A percentile compares a stretch with the other conserved stretches of the same genome.
These are phyloP conservation scores for Russula dissimulans DNA, from an alignment of 768 basidiomycete species.

Conservation along the genomic window DNA sequence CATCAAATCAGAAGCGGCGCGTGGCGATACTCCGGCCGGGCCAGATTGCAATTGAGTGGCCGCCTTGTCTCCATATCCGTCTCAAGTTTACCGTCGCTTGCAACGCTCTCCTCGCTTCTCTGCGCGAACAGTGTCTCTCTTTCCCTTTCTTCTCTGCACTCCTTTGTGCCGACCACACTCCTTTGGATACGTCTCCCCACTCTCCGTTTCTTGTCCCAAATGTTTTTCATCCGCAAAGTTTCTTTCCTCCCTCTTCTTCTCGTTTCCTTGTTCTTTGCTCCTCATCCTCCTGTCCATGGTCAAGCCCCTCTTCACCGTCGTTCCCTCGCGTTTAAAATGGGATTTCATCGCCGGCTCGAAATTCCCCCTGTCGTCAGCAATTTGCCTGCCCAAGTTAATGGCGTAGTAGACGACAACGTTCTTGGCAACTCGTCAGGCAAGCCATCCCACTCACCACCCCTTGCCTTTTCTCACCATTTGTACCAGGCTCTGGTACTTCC, in stretches of 20 bases:
- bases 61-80: no score
- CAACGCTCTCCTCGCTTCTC: neutral
- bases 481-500: no score
- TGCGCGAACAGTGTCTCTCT: neutral
- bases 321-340: neutral
- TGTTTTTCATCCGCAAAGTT: neutral
- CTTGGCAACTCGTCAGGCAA: neutral
- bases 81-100: no score
- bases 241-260: constrained; percentile 5
- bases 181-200: neutral
- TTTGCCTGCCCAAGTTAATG: no score
- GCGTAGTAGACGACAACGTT: no score
- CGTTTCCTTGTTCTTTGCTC: neutral
- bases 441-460: neutral
- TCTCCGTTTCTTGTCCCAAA: neutral
- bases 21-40: no score
- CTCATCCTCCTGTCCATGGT: neutral
- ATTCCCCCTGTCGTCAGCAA: neutral
- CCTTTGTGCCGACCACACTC: constrained; percentile 13
- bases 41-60: no score
- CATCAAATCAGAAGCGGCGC: no score
- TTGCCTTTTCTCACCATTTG: neutral
- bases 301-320: constrained; percentile 6
- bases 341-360: neutral
- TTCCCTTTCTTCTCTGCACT: neutral